Conservation (phyloP, 1,284 basidiomycete genomes). For the Ustilago curta region DNA sequence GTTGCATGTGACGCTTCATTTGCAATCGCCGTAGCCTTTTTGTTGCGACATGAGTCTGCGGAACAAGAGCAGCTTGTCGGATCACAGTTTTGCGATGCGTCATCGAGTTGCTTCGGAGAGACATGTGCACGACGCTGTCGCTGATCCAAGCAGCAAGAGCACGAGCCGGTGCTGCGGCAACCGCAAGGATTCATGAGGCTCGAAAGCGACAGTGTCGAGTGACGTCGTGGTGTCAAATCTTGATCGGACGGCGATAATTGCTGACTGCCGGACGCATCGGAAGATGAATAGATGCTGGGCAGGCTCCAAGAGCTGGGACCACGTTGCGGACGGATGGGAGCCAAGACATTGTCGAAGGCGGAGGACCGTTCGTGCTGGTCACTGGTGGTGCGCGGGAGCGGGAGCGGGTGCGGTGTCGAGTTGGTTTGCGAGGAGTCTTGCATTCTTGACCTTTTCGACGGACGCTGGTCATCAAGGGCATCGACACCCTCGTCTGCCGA, state of each 20-base stretch:
- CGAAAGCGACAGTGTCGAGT: constrained; percentile 51
- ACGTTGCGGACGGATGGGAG: constrained; percentile 24
- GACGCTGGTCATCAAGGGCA: constrained; percentile 5
- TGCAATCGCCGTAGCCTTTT: background rate
- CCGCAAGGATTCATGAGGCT: constrained; percentile 61
- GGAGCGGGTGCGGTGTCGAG: background rate
- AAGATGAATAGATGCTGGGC: constrained; percentile 33
- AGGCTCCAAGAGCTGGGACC: constrained; percentile 34
- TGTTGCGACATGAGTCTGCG: constrained; percentile 11
- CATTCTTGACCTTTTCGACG: constrained; percentile 15
- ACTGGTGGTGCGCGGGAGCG: background rate
- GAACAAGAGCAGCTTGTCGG: constrained; percentile 22
- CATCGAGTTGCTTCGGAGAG: constrained; percentile 13
- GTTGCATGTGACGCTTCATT: background rate
- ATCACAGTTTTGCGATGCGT: constrained; percentile 12
- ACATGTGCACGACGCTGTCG: constrained; percentile 8
- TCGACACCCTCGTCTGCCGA: background rate
- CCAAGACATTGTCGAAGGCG: constrained; percentile 19
- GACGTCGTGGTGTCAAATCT: constrained; percentile 11
- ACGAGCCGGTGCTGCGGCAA: constrained; percentile 46
- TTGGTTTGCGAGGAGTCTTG: background rate
- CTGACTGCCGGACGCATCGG: background rate
- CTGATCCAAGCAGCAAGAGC: constrained; percentile 42
- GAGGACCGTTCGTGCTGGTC: background rate
- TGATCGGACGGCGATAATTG: background rate